Base-by-base conservation (phyloP, 495 filamentous ascomycete species). In the Penicillium turbatum region DNA sequence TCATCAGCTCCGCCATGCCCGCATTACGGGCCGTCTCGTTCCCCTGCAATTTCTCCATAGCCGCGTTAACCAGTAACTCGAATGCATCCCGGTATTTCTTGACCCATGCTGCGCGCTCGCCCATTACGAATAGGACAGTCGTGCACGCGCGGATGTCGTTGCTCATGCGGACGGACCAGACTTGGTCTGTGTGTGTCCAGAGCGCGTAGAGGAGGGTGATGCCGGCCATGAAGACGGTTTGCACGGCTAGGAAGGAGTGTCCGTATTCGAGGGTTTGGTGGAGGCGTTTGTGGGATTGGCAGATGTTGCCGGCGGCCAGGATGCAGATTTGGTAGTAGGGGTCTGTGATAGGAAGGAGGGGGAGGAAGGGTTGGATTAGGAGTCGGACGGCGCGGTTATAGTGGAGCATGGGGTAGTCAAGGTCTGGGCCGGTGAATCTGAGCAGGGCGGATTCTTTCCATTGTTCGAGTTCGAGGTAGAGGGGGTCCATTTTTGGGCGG, bases 81-180 rank as follows among this genome's bases (percentile, higher is more conserved):
- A 81, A 78, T 0, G 79, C 74, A 45, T 81, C 77, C 29, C 79
- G 75, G 67, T 80, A 80, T 44, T 79, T 76, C 50, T 77, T 78
- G 1, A 79, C 77, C 69, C 71, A 78, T 10, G 71, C 66, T 9
- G 76, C 76, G 37, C 77, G 71, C 55, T 81, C 79, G 11, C 73
- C 75, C 75, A 81, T 80, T 34, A 79, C 76, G 55, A 79, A 79
- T 7, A 81, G 64, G 0, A 79, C 77, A 2, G 75, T 71, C 5
- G 78, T 80, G 67, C 76, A 82, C 19, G 78, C 79, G 40, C 79
- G 74, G 41, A 80, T 77, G 34, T 81, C 75, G 53, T 80, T 80
- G 56, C 74, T 77, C 55, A 80, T 75, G 19, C 69, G 70, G 19
- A 80, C 68, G 17, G 76, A 77, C 78, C 77, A 82, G 36, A 80